Base-by-base conservation (phyloP, 2,329 filamentous ascomycete species). In the Tolypocladium sp. region DNA sequence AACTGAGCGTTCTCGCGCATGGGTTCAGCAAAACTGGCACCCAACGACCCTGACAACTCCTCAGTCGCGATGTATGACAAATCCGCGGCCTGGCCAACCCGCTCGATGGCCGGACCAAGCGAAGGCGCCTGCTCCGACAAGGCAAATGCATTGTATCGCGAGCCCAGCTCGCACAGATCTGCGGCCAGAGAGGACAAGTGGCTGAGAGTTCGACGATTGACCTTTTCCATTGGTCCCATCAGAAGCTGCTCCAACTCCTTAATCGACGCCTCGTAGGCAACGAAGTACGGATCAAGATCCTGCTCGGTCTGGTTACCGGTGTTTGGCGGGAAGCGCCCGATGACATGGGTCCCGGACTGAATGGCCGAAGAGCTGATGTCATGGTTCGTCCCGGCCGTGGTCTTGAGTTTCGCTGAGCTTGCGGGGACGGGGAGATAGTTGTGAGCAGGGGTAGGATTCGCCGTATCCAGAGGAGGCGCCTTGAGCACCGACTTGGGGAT, bases 1-100 rank as follows among this genome's bases (percentile, higher is more conserved):
- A 99, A 99, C 69, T 99, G 94, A 15, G 94, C 92, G 68, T 92
- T 96, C 75, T 99, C 94, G 58, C 95, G 85, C 91, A 99, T 97
- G 0, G 94, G 94, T 70, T 99, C 95, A 0, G 95, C 92, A 70
- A 99, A 99, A 64, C 86, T 94, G 40, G 93, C 92, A 25, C 92
- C 92, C n/a, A 99, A 77, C 0, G 89, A 89, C 2, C 86, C 86
- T 0, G 92, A 92, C 3, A 99, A 79, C 70, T 99, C 94, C 67
- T 96, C 91, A 0, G 93, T 97, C 12, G 91, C 92, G 64, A 99
- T 92, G 71, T 97, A 99, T 0, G 94, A 97, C 12, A 91, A 90
- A 71, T 99, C 94, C 10, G 93, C 91, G 2, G 94, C 94, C 74
- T 99, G 94, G 0, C 94, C 94, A 53, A 96, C 84, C 63, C 92